A percentile compares a stretch with the other conserved stretches of the same genome.
Conservation (phyloP, 345 rosid species). For the Euphorbia pulcherrima region DNA sequence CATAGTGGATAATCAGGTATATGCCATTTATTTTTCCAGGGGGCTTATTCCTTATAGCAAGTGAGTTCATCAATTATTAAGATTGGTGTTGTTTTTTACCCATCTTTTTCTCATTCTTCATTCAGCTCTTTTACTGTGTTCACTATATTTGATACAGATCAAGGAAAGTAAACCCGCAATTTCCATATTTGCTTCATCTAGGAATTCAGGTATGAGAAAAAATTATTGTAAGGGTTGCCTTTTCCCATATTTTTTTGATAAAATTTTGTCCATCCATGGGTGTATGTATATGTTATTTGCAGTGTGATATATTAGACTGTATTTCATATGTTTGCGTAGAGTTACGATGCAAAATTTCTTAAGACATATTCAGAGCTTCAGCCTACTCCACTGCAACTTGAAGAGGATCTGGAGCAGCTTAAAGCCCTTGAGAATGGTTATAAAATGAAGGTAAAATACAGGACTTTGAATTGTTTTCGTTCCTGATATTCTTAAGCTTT, state of each 20-base stretch:
- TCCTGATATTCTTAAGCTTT: neutral
- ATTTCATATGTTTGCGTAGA: slow-evolving; percentile 38
- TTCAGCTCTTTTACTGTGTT: slow-evolving; percentile 10
- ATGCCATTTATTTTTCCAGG: slow-evolving; percentile 87
- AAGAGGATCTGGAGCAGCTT: slow-evolving; percentile 96
- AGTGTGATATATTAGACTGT: neutral
- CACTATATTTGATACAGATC: slow-evolving; percentile 43
- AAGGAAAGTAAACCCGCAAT: slow-evolving; percentile 68
- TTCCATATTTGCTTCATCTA: slow-evolving; percentile 92
- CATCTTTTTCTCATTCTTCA: neutral
- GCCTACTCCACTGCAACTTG: slow-evolving; percentile 83
- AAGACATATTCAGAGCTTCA: slow-evolving; percentile 74
- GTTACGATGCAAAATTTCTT: slow-evolving; percentile 83
- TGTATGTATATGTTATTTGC: slow-evolving; percentile 4
- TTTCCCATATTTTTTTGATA: neutral
- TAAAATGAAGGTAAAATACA: slow-evolving; percentile 77
- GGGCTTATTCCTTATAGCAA: slow-evolving; percentile 90
- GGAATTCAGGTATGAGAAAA: slow-evolving; percentile 74
- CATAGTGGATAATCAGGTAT: slow-evolving; percentile 71
- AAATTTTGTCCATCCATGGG: neutral
- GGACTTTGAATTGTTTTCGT: neutral
- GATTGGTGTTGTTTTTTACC: neutral
- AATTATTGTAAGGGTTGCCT: neutral
- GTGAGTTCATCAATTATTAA: slow-evolving; percentile 36
- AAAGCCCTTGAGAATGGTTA: slow-evolving; percentile 96